These are phyloP conservation scores for Solanum clarkiae DNA, from an alignment of 257 asterid genomes.

Conservation along the genomic window DNA sequence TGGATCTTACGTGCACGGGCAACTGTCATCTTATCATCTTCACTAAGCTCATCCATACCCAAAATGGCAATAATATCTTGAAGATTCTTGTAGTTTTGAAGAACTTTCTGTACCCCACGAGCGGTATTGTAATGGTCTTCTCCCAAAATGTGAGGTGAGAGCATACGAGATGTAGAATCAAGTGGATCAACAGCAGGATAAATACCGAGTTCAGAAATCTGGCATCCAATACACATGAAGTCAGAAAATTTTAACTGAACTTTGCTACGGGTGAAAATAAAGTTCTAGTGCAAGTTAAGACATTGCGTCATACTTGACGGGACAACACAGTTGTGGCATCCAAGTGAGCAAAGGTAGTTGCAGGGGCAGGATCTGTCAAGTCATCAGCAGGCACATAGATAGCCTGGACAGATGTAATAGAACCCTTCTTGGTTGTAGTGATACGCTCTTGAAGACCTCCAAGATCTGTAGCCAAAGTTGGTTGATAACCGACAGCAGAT, in stretches of 20 bases:
- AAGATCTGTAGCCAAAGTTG: slow-evolving; percentile 98
- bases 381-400: slow-evolving; percentile 99
- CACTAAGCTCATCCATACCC: slow-evolving; percentile 99
- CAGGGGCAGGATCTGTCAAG: slow-evolving; percentile 99
- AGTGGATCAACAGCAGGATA: slow-evolving; percentile 99
- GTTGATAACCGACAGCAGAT: slow-evolving; percentile 98
- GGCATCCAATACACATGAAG: background rate
- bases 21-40: slow-evolving; percentile 96
- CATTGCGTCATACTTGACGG: slow-evolving; percentile 40
- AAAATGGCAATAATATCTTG: slow-evolving; percentile 98
- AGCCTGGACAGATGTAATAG: slow-evolving; percentile 97
- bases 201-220: slow-evolving; percentile 98
- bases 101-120: slow-evolving; percentile 97
- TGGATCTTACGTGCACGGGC: slow-evolving; percentile 96
- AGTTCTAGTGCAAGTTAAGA: background rate
- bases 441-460: slow-evolving; percentile 99
- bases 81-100: slow-evolving; percentile 96
- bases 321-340: slow-evolving; percentile 98
- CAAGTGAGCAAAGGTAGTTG: slow-evolving; percentile 99
- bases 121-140: slow-evolving; percentile 94
- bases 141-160: slow-evolving; percentile 93
- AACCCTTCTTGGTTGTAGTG: slow-evolving; percentile 92
- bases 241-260: background rate
- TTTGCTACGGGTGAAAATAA: background rate
- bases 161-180: slow-evolving; percentile 98